phyloP scores from a whole-genome alignment of 202 grass and related monocot species.

The Setaria italica region DNA sequence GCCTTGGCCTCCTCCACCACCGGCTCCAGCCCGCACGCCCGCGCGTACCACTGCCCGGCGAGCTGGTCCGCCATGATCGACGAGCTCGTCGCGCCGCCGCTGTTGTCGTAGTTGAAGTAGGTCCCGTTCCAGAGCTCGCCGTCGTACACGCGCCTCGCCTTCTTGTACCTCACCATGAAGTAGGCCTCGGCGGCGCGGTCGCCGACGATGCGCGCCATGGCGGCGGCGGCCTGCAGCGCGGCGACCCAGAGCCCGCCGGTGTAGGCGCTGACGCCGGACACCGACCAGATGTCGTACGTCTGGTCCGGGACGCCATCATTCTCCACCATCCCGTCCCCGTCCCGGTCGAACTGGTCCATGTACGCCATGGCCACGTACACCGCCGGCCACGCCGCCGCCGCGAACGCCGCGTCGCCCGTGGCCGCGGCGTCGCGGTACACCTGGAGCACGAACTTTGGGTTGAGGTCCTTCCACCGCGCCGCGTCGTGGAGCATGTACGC shows the following conservation, averaged over 20 bases:
- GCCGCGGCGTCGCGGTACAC: slow-evolving; percentile 69
- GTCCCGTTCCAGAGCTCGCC: slow-evolving; percentile 70
- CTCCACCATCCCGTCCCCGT: slow-evolving; percentile 87
- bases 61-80: slow-evolving; percentile 83
- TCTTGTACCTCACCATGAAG: slow-evolving; percentile 48
- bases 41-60: slow-evolving; percentile 78
- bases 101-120: slow-evolving; percentile 83
- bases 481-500: slow-evolving; percentile 70
- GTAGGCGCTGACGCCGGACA: slow-evolving; percentile 75
- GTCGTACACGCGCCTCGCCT: slow-evolving; percentile 52
- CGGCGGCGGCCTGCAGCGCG: slow-evolving; percentile 68
- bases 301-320: slow-evolving; percentile 79
- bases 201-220: slow-evolving; percentile 65
- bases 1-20: slow-evolving; percentile 69
- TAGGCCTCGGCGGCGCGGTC: slow-evolving; percentile 54
- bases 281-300: slow-evolving; percentile 82
- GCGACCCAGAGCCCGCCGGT: slow-evolving; percentile 79
- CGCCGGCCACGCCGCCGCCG: slow-evolving; percentile 69
- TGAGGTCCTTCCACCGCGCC: slow-evolving; percentile 89
- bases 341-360: slow-evolving; percentile 88
- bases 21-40: slow-evolving; percentile 70
- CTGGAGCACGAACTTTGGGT: slow-evolving; percentile 92
- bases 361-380: slow-evolving; percentile 90
- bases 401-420: slow-evolving; percentile 62
- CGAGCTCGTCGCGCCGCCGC: slow-evolving; percentile 48